Conservation (phyloP, 1,139 yeast genomes). For the Magnusiomyces ingens region DNA sequence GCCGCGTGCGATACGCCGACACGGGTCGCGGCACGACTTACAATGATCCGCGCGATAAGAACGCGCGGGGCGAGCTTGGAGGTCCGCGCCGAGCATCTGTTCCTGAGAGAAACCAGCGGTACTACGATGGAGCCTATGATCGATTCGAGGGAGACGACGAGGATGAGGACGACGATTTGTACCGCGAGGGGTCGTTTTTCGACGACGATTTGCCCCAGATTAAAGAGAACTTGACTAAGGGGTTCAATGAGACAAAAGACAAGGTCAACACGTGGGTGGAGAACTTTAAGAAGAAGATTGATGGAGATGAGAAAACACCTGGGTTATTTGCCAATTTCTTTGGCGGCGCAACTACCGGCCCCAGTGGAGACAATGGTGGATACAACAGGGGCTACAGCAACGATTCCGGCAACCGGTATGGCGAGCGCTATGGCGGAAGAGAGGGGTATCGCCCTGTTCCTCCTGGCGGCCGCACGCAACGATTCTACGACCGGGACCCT, state of each 20-base stretch:
- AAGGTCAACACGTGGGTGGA: constrained; percentile 80
- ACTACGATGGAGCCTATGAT: constrained; percentile 6
- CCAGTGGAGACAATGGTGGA: constrained; percentile 20
- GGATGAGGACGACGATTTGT: constrained; percentile 32
- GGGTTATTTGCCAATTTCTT: constrained; percentile 23
- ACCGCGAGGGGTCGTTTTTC: constrained; percentile 43
- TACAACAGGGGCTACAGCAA: constrained; percentile 24
- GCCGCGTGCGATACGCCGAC: constrained; percentile 21
- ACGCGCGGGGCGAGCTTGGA: not conserved
- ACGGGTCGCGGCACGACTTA: constrained; percentile 15
- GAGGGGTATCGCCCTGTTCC: constrained; percentile 16
- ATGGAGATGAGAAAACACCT: constrained; percentile 26
- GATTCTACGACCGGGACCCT: constrained; percentile 8
- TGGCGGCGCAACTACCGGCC: constrained; percentile 21
- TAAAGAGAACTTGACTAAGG: constrained; percentile 63
- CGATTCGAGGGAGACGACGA: constrained; percentile 16
- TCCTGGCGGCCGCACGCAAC: not conserved
- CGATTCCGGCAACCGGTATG: constrained; percentile 15
- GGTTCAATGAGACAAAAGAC: constrained; percentile 75
- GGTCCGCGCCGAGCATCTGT: constrained; percentile 1
- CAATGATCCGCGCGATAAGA: constrained; percentile 6
- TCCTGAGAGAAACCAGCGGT: constrained; percentile 6
- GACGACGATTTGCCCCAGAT: constrained; percentile 58
- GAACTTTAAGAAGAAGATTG: constrained; percentile 57
- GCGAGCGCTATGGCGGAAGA: constrained; percentile 17